Base-by-base conservation (phyloP, 2,329 filamentous ascomycete species). In the Aureobasidium sp. region DNA sequence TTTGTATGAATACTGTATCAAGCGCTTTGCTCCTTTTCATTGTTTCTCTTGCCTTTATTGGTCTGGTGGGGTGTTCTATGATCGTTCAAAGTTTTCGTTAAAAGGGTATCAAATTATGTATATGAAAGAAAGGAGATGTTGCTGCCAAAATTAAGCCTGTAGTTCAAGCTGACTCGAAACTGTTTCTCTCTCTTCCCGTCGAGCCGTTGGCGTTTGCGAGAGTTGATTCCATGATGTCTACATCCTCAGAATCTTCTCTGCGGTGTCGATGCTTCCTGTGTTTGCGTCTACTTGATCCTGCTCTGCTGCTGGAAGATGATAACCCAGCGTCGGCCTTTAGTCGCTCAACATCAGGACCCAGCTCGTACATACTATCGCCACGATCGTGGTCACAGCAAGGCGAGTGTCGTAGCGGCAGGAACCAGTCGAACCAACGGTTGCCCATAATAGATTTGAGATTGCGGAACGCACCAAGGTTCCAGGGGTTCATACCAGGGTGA, bases 361-460 rank as follows among this genome's bases (percentile, higher is more conserved):
- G 66, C 1, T 70, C 68, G 44, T 71, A 75, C 52, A 72, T 69
- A 9, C 70, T 72, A 15, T 72, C 65, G 5, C 60, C 63, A 10
- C 68, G 70, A 6, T 64, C 63, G 51, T 92, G 88, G 59, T 83
- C 82, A 56, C 82, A 82, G 72, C 89, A 93, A 0, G 93, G 93
- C 5, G 89, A 91, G 63, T 83, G 80, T 62, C 80, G 84, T 37
- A 96, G 72, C 0, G 93, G 93, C 1, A 96, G 75, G 13, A 96
- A 70, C 92, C 92, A 97, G 64, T 96, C 89, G 15, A 87, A 64
- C 2, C 86, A 66, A 23, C 76, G 83, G 51, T 82, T 76, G 0
- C 93, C 93, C 86, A 99, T 91, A 27, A 97, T 84, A 15, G 87
- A 82, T 66, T 85, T 84, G 76, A 91, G 87, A 70, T 97, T 97